These are phyloP conservation scores for Eleusine coracana DNA, from an alignment of 176 grass and related monocot species.

Conservation along the genomic window DNA sequence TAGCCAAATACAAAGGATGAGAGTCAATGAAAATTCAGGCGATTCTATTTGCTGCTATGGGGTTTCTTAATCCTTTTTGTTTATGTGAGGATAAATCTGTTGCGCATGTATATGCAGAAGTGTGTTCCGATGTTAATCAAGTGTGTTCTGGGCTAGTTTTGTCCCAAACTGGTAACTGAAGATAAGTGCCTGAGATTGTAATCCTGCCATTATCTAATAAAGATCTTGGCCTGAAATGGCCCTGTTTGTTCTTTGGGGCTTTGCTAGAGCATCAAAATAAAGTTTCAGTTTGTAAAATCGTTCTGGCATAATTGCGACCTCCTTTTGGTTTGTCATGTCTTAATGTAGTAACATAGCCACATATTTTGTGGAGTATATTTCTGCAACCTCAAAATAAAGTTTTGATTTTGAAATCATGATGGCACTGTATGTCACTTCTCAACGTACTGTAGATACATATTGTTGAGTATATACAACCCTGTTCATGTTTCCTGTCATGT, in stretches of 20 bases:
- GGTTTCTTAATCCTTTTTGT: neutral
- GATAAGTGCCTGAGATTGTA: neutral
- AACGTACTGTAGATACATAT: too few relatives aligned
- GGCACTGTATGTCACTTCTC: too few relatives aligned
- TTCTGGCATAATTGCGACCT: neutral
- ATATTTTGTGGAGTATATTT: neutral
- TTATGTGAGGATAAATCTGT: neutral
- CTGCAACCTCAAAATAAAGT: too few relatives aligned
- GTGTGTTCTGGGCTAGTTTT: too few relatives aligned
- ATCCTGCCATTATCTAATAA: neutral
- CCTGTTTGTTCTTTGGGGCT: neutral
- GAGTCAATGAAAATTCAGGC: neutral
- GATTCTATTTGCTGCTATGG: neutral
- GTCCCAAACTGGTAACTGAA: too few relatives aligned
- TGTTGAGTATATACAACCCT: neutral
- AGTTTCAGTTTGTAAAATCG: constrained; percentile 1
- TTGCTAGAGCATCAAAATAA: neutral
- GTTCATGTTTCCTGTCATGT: neutral
- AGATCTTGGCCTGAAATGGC: neutral
- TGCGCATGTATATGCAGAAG: too few relatives aligned
- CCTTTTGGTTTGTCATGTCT: neutral
- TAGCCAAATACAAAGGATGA: neutral
- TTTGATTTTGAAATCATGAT: too few relatives aligned
- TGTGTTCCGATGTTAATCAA: too few relatives aligned
- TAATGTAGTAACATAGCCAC: neutral